A percentile compares a stretch with the other conserved stretches of the same genome.
These are phyloP conservation scores for Cronartium quercuum DNA, from an alignment of 1,284 basidiomycete genomes.

Conservation along the genomic window DNA sequence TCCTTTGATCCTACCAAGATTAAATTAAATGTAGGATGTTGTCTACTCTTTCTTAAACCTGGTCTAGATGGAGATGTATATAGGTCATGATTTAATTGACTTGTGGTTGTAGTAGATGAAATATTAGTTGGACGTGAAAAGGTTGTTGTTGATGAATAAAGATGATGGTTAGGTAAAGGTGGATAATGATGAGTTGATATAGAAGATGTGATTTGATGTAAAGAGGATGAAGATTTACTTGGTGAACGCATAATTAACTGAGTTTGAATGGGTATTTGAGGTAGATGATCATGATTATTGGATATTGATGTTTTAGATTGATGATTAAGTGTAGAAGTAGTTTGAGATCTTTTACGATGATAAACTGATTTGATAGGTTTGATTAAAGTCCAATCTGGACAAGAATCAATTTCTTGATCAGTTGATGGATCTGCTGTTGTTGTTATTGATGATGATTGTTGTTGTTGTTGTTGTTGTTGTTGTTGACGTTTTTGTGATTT, in stretches of 20 bases:
- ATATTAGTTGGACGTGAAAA: neutral
- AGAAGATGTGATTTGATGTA: too few species aligned
- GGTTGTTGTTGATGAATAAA: neutral
- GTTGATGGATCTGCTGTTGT: neutral
- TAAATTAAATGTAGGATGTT: constrained; percentile 28
- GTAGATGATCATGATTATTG: neutral
- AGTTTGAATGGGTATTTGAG: neutral
- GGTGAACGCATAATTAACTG: neutral
- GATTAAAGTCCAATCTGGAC: neutral
- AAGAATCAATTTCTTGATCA: neutral
- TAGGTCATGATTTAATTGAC: too few species aligned
- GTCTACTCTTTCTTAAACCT: constrained; percentile 7
- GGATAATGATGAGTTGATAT: too few species aligned
- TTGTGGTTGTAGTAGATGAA: too few species aligned
- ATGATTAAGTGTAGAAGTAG: neutral
- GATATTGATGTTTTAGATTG: neutral
- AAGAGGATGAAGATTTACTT: neutral
- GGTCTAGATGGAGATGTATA: neutral
- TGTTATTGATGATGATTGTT: neutral
- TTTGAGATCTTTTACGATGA: neutral
- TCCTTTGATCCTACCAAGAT: constrained; percentile 7
- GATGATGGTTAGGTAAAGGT: neutral
- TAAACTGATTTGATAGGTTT: neutral
- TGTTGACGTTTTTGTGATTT: neutral
- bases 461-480: neutral